Evolutionary conservation across 1,139 yeast species (phyloP).

Genomic region (Geotrichum reessii): DNA sequence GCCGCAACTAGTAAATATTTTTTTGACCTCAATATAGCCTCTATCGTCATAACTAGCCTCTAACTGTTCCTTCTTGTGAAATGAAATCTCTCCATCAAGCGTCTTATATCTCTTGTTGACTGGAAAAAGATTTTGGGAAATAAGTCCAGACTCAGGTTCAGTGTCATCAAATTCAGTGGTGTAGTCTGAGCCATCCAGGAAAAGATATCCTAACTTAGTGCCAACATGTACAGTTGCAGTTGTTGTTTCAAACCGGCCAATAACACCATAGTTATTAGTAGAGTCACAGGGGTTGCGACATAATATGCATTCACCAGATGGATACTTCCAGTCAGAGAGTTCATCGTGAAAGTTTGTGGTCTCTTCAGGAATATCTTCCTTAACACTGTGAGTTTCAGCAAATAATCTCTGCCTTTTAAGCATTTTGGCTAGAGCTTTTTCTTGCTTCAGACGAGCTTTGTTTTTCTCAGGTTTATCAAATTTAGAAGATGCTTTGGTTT

Average conservation of each 20-base stretch:
- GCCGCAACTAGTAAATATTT: conserved; percentile 59
- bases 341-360: conserved; percentile 15
- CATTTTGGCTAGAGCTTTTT: conserved; percentile 68
- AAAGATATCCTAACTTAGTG: not conserved
- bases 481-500: conserved; percentile 7
- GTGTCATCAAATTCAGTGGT: not conserved
- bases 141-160: not conserved
- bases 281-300: conserved; percentile 77
- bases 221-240: not conserved
- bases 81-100: not conserved
- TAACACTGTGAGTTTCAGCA: conserved; percentile 41
- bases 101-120: not conserved
- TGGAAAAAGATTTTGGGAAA: not conserved
- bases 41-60: not conserved
- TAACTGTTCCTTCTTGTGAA: not conserved
- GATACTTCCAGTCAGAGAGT: conserved; percentile 55
- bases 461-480: conserved; percentile 17
- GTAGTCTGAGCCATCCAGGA: not conserved
- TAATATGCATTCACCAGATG: conserved; percentile 75
- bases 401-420: conserved; percentile 66
- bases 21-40: not conserved
- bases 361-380: conserved; percentile 41
- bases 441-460: conserved; percentile 65
- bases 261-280: conserved; percentile 70
- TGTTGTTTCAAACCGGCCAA: conserved; percentile 37